phyloP scores from a whole-genome alignment of 495 filamentous ascomycete species.

The Penicillium taxi region DNA sequence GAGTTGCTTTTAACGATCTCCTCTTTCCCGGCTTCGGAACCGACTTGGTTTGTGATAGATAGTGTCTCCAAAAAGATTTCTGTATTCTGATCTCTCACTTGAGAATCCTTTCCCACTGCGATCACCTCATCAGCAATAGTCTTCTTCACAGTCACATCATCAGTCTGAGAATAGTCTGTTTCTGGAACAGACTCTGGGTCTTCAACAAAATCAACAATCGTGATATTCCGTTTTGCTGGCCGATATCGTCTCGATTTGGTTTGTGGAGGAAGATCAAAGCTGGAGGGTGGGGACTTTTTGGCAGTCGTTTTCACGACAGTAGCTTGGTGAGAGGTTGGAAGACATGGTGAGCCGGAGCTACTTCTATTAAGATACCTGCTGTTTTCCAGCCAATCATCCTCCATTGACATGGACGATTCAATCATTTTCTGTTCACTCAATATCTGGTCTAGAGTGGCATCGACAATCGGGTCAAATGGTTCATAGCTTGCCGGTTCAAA shows the following conservation, averaged over 20 bases:
- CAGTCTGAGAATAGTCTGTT: too few species aligned
- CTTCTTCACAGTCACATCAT: constrained; percentile 6
- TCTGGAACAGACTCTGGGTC: too few species aligned
- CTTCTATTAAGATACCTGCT: background rate
- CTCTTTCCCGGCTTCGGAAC: background rate
- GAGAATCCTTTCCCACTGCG: too few species aligned
- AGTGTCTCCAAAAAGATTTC: too few species aligned
- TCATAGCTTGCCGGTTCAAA: constrained; percentile 15
- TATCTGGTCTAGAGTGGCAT: constrained; percentile 17
- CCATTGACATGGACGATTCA: constrained; percentile 12
- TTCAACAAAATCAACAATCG: constrained; percentile 5
- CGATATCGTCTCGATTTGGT: background rate
- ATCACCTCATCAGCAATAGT: background rate
- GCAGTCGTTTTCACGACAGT: background rate
- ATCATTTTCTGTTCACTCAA: constrained; percentile 19
- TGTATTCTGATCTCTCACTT: too few species aligned
- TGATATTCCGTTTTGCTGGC: background rate
- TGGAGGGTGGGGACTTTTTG: background rate
- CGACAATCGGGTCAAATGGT: constrained; percentile 11
- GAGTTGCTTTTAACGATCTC: too few species aligned
- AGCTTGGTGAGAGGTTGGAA: background rate
- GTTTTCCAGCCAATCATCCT: constrained; percentile 3
- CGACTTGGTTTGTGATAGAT: too few species aligned
- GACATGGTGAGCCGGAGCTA: too few species aligned
- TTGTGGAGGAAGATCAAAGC: background rate